Base-by-base conservation (phyloP, 495 filamentous ascomycete species). In the Aspergillus diversus region DNA sequence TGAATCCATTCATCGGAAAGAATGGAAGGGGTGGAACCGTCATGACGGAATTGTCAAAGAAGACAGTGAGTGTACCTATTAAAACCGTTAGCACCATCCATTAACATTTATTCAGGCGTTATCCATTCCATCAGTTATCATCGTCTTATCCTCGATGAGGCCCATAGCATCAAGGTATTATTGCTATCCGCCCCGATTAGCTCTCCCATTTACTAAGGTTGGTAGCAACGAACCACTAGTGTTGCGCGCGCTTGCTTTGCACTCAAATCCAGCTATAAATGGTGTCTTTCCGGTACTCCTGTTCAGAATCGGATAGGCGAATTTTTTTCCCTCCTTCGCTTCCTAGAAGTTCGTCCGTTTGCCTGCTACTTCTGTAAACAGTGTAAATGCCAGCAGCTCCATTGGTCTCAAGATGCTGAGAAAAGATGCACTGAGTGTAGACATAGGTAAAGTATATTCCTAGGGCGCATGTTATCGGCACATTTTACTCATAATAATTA, bases 241-340 rank as follows among this genome's bases (percentile, higher is more conserved):
- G 92, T 92, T 49, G 92, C 93, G n/a, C 92, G 90, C 69, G 92
- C 93, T 21, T 97, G 93, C 74, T 97, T 96, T 73, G 93, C 94
- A 1, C 78, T 98, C 51, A 87, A 91, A 50, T 90, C 89, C 57
- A 86, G 84, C 15, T 93, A 94, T 71, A 96, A 93, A 64, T 97
- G 95, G 90, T 99, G 95, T 69, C 84, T 98, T 33, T 94, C 90
- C 52, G 95, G 95, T 5, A 99, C 95, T 5, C 95, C 95, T 0
- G 85, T 98, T 9, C 95, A 97, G 69, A 97, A 97, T 71, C 89
- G 95, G 35, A 97, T 98, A 67, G 95, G 94, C 57, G 95, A 99
- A 69, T 95, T 98, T 77, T 97, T 97, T 72, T 97, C 95, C 4
- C 82, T 98, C 5, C 79, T 99, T 35, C 89, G 93, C 3, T 99